Conservation (phyloP, 805 yeast genomes). For the Wickerhamiella qilinensis region DNA sequence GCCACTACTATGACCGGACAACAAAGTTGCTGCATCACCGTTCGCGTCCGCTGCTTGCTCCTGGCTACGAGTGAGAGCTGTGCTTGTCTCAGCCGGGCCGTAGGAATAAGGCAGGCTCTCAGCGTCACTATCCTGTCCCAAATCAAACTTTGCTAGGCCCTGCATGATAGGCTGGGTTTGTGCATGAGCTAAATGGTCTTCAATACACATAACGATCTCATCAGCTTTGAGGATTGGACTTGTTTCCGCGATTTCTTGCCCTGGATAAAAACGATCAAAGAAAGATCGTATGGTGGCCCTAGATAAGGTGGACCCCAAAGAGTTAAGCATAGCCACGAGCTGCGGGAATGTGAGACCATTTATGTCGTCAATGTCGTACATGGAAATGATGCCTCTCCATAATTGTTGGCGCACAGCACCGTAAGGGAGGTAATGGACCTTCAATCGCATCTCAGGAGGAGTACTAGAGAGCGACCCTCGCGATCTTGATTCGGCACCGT, state of each 20-base stretch:
- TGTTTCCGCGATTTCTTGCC: neutral
- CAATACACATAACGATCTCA: slow-evolving; percentile 39
- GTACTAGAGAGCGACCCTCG: slow-evolving; percentile 25
- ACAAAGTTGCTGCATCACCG: neutral
- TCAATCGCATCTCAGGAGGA: slow-evolving; percentile 43
- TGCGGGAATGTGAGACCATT: slow-evolving; percentile 40
- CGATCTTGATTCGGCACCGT: slow-evolving; percentile 8
- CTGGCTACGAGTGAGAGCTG: neutral
- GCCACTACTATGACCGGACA: neutral
- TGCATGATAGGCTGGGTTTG: neutral
- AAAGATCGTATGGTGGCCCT: slow-evolving; percentile 18
- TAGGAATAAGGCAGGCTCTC: neutral
- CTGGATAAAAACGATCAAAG: slow-evolving; percentile 18
- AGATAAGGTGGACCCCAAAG: slow-evolving; percentile 37
- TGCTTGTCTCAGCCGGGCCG: too few species aligned
- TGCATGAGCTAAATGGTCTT: slow-evolving; percentile 12
- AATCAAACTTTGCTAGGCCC: neutral
- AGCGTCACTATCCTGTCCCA: neutral
- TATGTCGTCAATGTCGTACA: slow-evolving; percentile 31
- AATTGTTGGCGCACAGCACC: slow-evolving; percentile 44
- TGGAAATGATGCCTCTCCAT: slow-evolving; percentile 48
- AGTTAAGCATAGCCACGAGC: slow-evolving; percentile 45
- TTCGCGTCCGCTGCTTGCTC: neutral
- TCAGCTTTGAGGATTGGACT: slow-evolving; percentile 31
- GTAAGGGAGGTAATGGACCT: slow-evolving; percentile 55